Conservation (phyloP, 768 basidiomycete genomes). For the Brasilioporus rufonigricans region DNA sequence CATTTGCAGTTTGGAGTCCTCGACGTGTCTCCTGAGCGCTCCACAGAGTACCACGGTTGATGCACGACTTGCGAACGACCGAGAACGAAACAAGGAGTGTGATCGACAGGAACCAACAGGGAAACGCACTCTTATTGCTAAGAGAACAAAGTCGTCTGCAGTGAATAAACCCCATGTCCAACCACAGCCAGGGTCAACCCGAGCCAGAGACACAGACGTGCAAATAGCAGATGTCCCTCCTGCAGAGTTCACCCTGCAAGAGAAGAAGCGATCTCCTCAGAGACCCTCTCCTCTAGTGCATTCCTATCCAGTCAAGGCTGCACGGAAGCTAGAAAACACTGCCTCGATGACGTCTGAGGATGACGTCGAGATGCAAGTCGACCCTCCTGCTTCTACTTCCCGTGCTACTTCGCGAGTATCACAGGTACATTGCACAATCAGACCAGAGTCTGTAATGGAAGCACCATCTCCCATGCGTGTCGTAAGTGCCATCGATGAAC, state of each 20-base stretch:
- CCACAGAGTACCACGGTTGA: not conserved
- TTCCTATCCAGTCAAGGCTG: not conserved
- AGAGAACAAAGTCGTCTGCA: not conserved
- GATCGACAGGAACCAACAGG: not conserved
- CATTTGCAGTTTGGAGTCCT: not conserved
- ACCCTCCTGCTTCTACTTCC: not conserved
- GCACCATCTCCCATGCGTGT: not conserved
- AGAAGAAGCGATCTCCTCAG: not conserved
- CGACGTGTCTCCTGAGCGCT: conserved; percentile 5
- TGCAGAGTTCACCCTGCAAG: not conserved
- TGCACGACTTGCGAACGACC: not conserved
- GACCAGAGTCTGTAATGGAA: not conserved
- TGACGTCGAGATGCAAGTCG: conserved; percentile 15
- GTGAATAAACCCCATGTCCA: not conserved
- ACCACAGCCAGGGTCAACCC: too few species aligned
- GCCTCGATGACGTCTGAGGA: conserved; percentile 2
- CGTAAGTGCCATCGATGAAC: not conserved
- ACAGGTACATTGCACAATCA: not conserved
- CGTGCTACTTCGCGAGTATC: not conserved
- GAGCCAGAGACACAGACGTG: not conserved
- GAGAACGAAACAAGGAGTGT: not conserved
- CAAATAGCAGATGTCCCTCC: conserved; percentile 1
- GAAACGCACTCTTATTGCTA: not conserved
- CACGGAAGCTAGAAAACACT: not conserved
- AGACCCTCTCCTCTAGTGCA: not conserved